Percentiles rank a stretch among this genome's conserved stretches.
phyloP scores from a whole-genome alignment of 441 rosid species.

The Bocquillonia castaneifolia region DNA sequence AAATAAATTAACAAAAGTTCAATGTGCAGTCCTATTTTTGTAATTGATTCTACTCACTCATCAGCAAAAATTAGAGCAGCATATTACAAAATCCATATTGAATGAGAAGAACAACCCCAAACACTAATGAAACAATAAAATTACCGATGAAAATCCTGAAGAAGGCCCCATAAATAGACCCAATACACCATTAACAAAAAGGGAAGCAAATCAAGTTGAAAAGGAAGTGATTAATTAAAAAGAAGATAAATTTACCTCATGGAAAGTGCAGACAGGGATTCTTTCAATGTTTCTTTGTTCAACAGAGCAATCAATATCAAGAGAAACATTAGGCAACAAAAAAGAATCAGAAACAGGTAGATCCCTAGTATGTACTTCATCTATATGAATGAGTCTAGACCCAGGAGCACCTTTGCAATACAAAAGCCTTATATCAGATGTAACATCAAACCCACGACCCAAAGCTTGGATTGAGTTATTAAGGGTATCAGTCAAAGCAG shows the following conservation, averaged over 20 bases:
- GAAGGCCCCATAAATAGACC: background rate
- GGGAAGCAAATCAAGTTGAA: background rate
- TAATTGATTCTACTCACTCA: background rate
- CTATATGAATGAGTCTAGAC: constrained; percentile 70
- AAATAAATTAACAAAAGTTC: background rate
- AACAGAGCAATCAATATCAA: constrained; percentile 57
- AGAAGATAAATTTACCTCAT: constrained; percentile 44
- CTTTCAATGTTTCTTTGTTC: constrained; percentile 42
- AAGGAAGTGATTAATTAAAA: constrained; percentile 6
- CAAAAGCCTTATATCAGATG: constrained; percentile 91
- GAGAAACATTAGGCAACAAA: constrained; percentile 54
- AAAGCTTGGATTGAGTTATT: constrained; percentile 84
- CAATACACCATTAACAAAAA: constrained; percentile 6
- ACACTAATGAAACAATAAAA: constrained; percentile 5
- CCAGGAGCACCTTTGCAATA: constrained; percentile 95
- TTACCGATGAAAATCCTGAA: constrained; percentile 7
- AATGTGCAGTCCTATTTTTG: background rate
- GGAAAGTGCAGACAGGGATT: constrained; percentile 65
- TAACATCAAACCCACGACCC: constrained; percentile 95
- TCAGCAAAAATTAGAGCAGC: background rate
- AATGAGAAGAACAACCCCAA: background rate
- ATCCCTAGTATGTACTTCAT: constrained; percentile 59
- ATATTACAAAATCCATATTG: constrained; percentile 2
- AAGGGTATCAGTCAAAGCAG: constrained; percentile 66
- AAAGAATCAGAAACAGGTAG: constrained; percentile 49